Percentiles rank a stretch among this genome's conserved stretches.
Evolutionary conservation across 2,329 filamentous ascomycete genomes (phyloP).

Genomic region (Bipolaris victoriae): DNA sequence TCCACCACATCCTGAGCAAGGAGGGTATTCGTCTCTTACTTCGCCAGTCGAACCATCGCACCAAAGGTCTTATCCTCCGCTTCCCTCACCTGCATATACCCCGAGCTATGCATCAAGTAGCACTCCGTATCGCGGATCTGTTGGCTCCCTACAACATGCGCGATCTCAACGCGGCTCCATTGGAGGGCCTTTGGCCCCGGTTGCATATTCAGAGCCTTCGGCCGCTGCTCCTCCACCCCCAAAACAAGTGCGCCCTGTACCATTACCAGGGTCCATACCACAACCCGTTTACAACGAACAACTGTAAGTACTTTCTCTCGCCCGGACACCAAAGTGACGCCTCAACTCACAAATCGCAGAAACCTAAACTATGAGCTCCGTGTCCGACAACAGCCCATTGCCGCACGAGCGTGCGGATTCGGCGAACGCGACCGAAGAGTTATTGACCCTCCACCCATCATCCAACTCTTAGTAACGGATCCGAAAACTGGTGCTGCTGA

Average conservation of each 20-base stretch:
- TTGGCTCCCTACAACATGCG: constrained; percentile 46
- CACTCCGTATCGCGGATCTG: constrained; percentile 47
- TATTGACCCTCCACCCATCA: constrained; percentile 82
- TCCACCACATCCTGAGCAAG: constrained; percentile 39
- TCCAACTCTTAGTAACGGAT: constrained; percentile 72
- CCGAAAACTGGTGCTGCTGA: constrained; percentile 56
- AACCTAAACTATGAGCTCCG: constrained; percentile 57
- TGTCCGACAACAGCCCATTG: constrained; percentile 78
- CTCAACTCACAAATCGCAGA: constrained; percentile 34
- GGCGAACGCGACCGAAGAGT: constrained; percentile 81
- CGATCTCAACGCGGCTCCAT: constrained; percentile 47
- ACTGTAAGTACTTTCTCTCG: constrained; percentile 42
- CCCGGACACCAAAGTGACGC: constrained; percentile 22
- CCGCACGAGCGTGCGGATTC: constrained; percentile 81
- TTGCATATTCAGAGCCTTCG: constrained; percentile 43
- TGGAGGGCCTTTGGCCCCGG: constrained; percentile 38
- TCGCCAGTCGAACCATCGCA: constrained; percentile 46
- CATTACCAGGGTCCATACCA: constrained; percentile 47
- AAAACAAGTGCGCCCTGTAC: constrained; percentile 39
- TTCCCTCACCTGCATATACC: constrained; percentile 50
- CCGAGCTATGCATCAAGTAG: constrained; percentile 49
- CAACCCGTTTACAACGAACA: constrained; percentile 49
- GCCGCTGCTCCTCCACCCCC: constrained; percentile 37
- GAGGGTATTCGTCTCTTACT: constrained; percentile 44
- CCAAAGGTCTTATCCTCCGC: constrained; percentile 42